Evolutionary conservation across 2,329 filamentous ascomycete genomes (phyloP).

Genomic region (Trichoderma hamatum): DNA sequence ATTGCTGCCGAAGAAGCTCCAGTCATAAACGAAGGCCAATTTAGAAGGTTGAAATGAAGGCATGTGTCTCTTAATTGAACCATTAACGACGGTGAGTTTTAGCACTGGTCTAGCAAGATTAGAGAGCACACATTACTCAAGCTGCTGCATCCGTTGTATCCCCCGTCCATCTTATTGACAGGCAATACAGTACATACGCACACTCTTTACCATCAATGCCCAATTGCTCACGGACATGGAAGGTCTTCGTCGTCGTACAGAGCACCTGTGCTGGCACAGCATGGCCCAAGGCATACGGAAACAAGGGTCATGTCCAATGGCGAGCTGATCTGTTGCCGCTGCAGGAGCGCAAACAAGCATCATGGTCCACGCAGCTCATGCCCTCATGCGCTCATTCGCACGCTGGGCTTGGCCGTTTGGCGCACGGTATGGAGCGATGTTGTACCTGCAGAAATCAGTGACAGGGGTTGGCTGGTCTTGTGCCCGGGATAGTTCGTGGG

Average conservation of each 20-base stretch:
- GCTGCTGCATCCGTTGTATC: neutral
- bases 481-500: conserved; percentile 13
- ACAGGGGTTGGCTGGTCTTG: conserved; percentile 14
- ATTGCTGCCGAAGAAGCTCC: conserved; percentile 18
- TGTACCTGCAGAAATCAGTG: conserved; percentile 21
- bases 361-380: neutral
- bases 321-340: conserved; percentile 20
- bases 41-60: conserved; percentile 9
- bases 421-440: conserved; percentile 25
- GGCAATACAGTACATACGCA: neutral
- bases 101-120: neutral
- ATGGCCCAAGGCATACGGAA: neutral
- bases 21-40: neutral
- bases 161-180: neutral
- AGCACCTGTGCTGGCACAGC: conserved; percentile 6
- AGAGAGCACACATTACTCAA: neutral
- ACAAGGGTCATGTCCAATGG: conserved; percentile 14
- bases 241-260: conserved; percentile 6
- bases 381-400: conserved; percentile 6
- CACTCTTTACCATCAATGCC: neutral
- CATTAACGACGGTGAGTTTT: neutral
- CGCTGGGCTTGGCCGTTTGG: conserved; percentile 7
- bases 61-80: conserved; percentile 3
- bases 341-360: conserved; percentile 17
- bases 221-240: neutral